These are phyloP conservation scores for Cylindrodendrum hubeiense DNA, from an alignment of 2,329 filamentous ascomycete species.

Conservation along the genomic window DNA sequence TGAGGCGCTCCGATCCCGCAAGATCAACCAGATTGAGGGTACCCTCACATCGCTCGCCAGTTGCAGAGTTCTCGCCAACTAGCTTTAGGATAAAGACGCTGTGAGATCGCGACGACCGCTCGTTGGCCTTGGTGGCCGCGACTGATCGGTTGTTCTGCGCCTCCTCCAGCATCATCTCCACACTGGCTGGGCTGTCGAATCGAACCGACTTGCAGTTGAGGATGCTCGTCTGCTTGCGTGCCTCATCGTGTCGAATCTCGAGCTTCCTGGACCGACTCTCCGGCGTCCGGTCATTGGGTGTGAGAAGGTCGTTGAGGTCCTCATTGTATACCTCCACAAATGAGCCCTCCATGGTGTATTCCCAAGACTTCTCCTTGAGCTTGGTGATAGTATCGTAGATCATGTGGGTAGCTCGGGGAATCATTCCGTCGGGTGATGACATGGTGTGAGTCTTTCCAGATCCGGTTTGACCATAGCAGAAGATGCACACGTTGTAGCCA, in stretches of 20 bases:
- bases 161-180: conserved; percentile 82
- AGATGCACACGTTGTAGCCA: conserved; percentile 98
- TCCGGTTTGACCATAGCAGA: conserved; percentile 97
- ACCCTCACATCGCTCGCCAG: conserved; percentile 88
- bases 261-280: conserved; percentile 83
- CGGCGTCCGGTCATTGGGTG: conserved; percentile 68
- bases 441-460: conserved; percentile 98
- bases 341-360: conserved; percentile 92
- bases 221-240: conserved; percentile 84
- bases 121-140: conserved; percentile 97
- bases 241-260: conserved; percentile 88
- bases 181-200: conserved; percentile 83
- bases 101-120: conserved; percentile 92
- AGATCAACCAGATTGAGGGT: conserved; percentile 96
- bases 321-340: conserved; percentile 99
- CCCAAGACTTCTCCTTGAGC: conserved; percentile 92
- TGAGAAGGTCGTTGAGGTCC: conserved; percentile 89
- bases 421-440: conserved; percentile 93
- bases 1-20: conserved; percentile 91
- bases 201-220: conserved; percentile 82
- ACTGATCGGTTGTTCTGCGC: conserved; percentile 91
- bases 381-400: conserved; percentile 90
- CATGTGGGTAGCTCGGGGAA: conserved; percentile 90
- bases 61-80: conserved; percentile 76
- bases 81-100: conserved; percentile 95